Evolutionary conservation across 306 rosid genomes (phyloP), one percentile per base, ranked within the genome.

Genomic region (Fragaria iinumae): DNA sequence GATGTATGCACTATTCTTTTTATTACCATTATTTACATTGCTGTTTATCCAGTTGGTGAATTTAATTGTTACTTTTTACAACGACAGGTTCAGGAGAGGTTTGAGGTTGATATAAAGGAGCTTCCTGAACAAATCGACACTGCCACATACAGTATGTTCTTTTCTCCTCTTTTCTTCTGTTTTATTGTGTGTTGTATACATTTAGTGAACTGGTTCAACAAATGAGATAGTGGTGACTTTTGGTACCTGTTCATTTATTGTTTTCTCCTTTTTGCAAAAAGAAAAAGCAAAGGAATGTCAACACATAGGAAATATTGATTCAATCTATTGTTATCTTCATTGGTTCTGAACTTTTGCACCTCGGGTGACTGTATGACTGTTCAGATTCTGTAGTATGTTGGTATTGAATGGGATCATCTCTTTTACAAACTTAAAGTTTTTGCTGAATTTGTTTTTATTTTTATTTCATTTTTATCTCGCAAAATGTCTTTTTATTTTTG

Each of bases 81-180:
- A 73, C 72, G 80, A 34, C 93, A 95, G 98, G 98, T 95, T 68
- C 98, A 95, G 34, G 90, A 93, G 76, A 95, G 98, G 95, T 95
- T 95, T 82, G 98, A 95, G 85, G 97, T 92, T 71, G 98, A 95
- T 82, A 95, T 95, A 76, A 90, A 95, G 83, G 97, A 90, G 89
- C 95, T 95, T 57, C 98, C 98, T 36, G 98, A 95, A 88, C 96
- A 95, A 88, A 95, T 95, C 59, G 98, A 95, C 80, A 95, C 98
- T 16, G 87, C 96, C 60, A 92, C 98, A 45, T 95, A 95, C 80
- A 95, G 98, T 95, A 90, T 43, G 98, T 84, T 74, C 34, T 75
- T 73, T 67, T 23, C 16, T 29, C 53, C 68, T 57, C 1, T 63
- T 20, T 3, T 45, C 0, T 43, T 73, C 23, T 1, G 17, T 56